Conservation (phyloP, 805 yeast species). For the Candida sithepensis region DNA sequence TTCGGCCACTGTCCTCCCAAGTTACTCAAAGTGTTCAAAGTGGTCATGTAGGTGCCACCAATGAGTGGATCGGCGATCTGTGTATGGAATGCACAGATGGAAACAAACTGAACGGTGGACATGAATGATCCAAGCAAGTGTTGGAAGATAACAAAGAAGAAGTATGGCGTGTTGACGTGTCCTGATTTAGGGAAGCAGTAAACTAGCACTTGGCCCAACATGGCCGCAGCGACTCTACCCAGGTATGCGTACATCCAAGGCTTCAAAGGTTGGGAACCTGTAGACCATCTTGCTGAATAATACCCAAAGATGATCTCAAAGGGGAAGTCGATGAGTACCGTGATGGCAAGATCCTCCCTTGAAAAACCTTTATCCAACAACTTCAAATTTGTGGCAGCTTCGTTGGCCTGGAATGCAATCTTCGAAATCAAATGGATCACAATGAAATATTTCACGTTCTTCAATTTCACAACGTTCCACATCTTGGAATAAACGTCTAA, state of each 20-base stretch:
- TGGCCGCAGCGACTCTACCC: conserved; percentile 76
- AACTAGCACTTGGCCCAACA: conserved; percentile 70
- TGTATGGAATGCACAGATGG: conserved; percentile 92
- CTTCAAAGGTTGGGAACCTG: conserved; percentile 66
- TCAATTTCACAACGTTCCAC: conserved; percentile 63
- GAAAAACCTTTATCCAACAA: conserved; percentile 86
- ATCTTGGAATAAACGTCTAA: conserved; percentile 59
- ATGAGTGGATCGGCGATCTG: conserved; percentile 91
- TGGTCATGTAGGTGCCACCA: conserved; percentile 98
- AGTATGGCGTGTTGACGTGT: conserved; percentile 49
- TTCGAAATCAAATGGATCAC: conserved; percentile 75
- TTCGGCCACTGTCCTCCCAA: conserved; percentile 98
- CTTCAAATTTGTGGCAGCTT: conserved; percentile 91
- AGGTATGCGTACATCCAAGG: conserved; percentile 91
- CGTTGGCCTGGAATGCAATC: conserved; percentile 93
- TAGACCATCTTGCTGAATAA: conserved; percentile 93
- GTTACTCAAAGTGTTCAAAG: conserved; percentile 85
- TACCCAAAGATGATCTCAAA: conserved; percentile 94
- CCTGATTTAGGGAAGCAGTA: conserved; percentile 61
- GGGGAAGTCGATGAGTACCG: conserved; percentile 92
- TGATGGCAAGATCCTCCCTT: conserved; percentile 88
- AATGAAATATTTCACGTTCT: conserved; percentile 71
- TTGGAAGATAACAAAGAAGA: conserved; percentile 70
- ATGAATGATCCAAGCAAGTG: conserved; percentile 86
- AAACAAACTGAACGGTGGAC: conserved; percentile 93